Evolutionary conservation across 805 yeast genomes (phyloP), one percentile per base, ranked within the genome.

Genomic region (Priceomyces haplophilus): DNA sequence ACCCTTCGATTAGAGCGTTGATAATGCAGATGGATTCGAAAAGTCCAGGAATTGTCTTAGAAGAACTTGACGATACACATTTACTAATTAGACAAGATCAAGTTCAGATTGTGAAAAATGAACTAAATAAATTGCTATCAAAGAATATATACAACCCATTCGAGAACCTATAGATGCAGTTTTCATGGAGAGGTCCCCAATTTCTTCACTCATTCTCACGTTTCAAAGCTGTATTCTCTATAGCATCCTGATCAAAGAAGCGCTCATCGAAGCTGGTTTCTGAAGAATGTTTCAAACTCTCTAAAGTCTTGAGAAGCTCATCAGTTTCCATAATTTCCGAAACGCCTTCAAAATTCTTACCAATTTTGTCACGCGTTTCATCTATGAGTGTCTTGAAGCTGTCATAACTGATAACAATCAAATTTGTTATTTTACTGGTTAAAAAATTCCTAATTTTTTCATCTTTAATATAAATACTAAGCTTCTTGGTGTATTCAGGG

Each of bases 61-160:
- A 84, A 62, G 98, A 93, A 53, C 73, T 91, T 33, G 98, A 93
- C 58, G 97, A 90, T 36, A 87, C 93, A 1, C 98, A 93, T 62
- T 64, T 91, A 15, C 69, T 93, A 47, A 84, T 91, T 21, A 91
- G 87, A 51, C 84, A 83, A 24, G 76, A 79, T 30, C 85, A 83
- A 64, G 86, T 91, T 2, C 83, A 80, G 18, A 81, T 72, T 55
- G 82, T 91, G 38, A 91, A 89, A 52, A 69, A 65, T 40, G 96
- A 91, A 60, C 73, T 91, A 50, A 88, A 86, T 57, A 66, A 80
- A 47, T 64, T 88, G 47, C 69, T 91, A 18, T 81, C 95, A 1
- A 82, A 86, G 61, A 93, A 91, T 58, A 82, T 91, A 1, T 91
- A 85, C 64, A 83, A 87, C 54, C 93, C 96, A 2, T 61, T 83